Evolutionary conservation across 2,329 filamentous ascomycete species (phyloP), one percentile per base, ranked within the genome.

Genomic region (Trichophyton mentagrophytes): DNA sequence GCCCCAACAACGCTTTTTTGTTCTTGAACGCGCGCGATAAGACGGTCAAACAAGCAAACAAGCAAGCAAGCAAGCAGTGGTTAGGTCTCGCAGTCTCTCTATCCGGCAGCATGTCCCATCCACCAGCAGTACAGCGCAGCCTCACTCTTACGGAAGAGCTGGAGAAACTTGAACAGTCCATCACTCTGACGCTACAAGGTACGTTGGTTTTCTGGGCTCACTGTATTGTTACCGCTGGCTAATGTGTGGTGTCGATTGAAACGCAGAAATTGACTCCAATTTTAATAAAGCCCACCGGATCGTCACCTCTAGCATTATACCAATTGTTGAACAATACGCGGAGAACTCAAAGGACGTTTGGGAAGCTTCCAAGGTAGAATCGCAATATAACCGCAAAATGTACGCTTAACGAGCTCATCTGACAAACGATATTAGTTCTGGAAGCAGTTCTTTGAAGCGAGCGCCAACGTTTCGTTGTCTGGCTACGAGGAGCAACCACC

Each of bases 401-500:
- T 27, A 15, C 8, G 20, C 20, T 22, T 9, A 51, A 30, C n/a
- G 17, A 15, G 36, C 36, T 9, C 13, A n/a, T 38, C 51, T 55
- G n/a, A 15, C 27, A 22, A 20, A 17, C 11, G 25, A 42, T 60
- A 49, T 51, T 69, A 95, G 88, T 99, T 99, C 76, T 99, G 93
- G 93, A 99, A 99, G 76, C 91, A 97, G 78, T 99, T 99, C 79
- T 99, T 99, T 75, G 93, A 99, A 76, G 90, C 93, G 40, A 96
- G 91, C 56, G 93, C 93, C 71, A 97, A 99, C 69, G 92, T 99
- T 27, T 96, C 92, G 9, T 82, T 99, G 9, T 96, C 90, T 0
- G 90, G 91, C 30, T 96, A 99, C 73, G 92, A 96, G 71, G 91
- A 95, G 70, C 80, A 85, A 22, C 83, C 83, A 13, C 72, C 73